Percentiles rank a stretch among this genome's conserved stretches.
Conservation (phyloP, 148 eudicot genomes). For the Vaccinium darrowii region DNA sequence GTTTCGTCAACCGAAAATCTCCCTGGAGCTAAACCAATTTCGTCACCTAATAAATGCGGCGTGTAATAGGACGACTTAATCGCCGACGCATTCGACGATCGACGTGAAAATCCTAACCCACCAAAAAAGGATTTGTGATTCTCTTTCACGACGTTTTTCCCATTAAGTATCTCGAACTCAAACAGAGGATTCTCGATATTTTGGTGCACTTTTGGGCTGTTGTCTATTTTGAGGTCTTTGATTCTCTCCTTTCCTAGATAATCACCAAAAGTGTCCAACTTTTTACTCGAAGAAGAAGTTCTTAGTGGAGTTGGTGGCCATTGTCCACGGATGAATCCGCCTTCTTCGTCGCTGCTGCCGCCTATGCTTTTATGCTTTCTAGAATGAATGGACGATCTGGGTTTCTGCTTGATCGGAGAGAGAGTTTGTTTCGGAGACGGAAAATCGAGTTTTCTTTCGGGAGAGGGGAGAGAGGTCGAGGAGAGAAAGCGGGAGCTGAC, state of each 20-base stretch:
- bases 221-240: constrained; percentile 10
- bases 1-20: constrained; percentile 43
- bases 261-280: constrained; percentile 26
- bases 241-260: constrained; percentile 26
- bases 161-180: constrained; percentile 21
- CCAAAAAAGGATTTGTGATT: constrained; percentile 44
- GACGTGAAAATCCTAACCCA: constrained; percentile 26
- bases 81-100: constrained; percentile 21
- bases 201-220: background rate
- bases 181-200: constrained; percentile 14
- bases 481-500: constrained; percentile 43
- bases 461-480: background rate
- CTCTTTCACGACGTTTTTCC: constrained; percentile 25
- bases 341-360: constrained; percentile 13
- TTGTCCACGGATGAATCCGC: constrained; percentile 29
- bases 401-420: constrained; percentile 23
- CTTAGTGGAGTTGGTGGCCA: constrained; percentile 29
- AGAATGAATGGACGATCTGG: constrained; percentile 16
- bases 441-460: background rate
- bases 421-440: constrained; percentile 17
- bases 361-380: constrained; percentile 24
- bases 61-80: background rate
- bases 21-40: constrained; percentile 29
- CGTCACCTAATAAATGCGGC: constrained; percentile 9
- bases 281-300: constrained; percentile 2